Conservation (phyloP, 345 rosid species). For the Linum lewisii region DNA sequence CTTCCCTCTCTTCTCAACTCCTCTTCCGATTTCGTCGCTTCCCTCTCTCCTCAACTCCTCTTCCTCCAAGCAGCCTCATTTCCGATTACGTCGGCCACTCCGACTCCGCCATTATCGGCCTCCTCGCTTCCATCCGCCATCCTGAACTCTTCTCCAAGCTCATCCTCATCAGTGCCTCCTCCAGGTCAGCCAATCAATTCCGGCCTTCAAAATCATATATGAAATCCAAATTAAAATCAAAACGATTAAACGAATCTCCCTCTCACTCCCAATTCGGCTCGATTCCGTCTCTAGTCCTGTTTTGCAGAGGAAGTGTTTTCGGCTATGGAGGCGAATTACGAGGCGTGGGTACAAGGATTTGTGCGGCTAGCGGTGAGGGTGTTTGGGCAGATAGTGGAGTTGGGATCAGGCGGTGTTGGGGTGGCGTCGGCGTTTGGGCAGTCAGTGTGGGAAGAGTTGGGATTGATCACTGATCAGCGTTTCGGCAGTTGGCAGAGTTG, state of each 20-base stretch:
- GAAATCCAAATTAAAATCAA: neutral
- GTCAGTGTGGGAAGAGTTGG: no score
- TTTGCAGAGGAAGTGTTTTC: constrained; percentile 37
- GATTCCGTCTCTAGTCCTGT: neutral
- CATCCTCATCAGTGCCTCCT: constrained; percentile 65
- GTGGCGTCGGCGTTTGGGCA: no score
- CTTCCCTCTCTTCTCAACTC: no score
- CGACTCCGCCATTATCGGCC: constrained; percentile 79
- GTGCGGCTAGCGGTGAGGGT: constrained; percentile 73
- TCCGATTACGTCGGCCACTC: constrained; percentile 94
- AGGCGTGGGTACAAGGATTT: constrained; percentile 70
- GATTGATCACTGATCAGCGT: no score
- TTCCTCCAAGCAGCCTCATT: no score
- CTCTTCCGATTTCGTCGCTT: no score
- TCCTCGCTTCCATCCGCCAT: constrained; percentile 68
- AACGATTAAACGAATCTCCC: neutral
- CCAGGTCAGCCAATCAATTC: constrained; percentile 31
- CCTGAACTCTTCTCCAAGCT: constrained; percentile 75
- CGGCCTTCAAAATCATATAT: no score
- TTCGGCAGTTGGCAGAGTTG: no score
- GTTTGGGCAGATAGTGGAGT: no score
- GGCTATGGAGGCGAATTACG: constrained; percentile 75
- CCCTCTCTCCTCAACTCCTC: no score
- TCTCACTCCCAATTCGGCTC: no score
- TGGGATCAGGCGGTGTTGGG: no score